These are phyloP conservation scores for Wickerhamomyces strasburgensis DNA, from an alignment of 805 yeast genomes.

Conservation along the genomic window DNA sequence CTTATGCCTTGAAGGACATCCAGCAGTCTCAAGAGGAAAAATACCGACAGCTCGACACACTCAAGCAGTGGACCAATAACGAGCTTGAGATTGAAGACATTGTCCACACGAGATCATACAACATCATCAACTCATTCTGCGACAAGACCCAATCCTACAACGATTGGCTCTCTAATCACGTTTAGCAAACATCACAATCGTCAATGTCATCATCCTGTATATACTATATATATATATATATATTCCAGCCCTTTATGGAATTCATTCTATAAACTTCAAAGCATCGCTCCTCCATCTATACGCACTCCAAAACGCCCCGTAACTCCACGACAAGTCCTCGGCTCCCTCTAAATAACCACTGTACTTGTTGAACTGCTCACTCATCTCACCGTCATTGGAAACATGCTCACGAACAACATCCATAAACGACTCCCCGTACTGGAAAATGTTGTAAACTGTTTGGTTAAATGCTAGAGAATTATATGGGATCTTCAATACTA, in stretches of 20 bases:
- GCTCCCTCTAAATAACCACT: conserved; percentile 91
- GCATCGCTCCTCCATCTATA: conserved; percentile 55
- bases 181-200: too few species aligned
- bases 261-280: conserved; percentile 17
- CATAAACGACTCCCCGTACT: conserved; percentile 65
- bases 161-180: too few species aligned
- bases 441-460: conserved; percentile 40
- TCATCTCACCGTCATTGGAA: conserved; percentile 65
- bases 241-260: too few species aligned
- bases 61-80: conserved; percentile 35
- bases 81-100: conserved; percentile 36
- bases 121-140: conserved; percentile 5
- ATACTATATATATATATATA: not conserved
- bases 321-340: conserved; percentile 83
- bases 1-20: conserved; percentile 42
- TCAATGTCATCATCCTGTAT: too few species aligned
- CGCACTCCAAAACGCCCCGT: conserved; percentile 70
- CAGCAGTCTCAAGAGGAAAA: conserved; percentile 27
- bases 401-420: conserved; percentile 54
- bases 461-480: conserved; percentile 39
- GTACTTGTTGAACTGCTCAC: conserved; percentile 82
- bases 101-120: conserved; percentile 9
- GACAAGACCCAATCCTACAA: too few species aligned
- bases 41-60: conserved; percentile 22
- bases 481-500: conserved; percentile 23